Base-by-base conservation (phyloP, 2,329 filamentous ascomycete species). In the Ascosphaera apis region DNA sequence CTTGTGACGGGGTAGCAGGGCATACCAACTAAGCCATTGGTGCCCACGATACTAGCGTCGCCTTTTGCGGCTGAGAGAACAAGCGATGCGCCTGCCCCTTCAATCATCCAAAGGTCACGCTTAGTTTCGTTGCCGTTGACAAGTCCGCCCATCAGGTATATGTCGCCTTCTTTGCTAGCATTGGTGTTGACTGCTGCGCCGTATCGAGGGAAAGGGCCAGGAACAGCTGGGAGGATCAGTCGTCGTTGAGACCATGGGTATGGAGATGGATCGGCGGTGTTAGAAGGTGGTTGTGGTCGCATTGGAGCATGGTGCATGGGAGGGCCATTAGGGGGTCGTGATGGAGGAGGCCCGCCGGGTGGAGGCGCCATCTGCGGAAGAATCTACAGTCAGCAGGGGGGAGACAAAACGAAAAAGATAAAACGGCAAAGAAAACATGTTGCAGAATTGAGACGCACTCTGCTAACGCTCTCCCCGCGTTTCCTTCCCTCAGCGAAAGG, bases 81-180 rank as follows among this genome's bases (percentile, higher is more conserved):
- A 63, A 95, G 72, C 52, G 71, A 84, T 6, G 75, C 76, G 21
- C 61, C 63, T 36, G 77, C 83, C 41, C 83, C 81, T 55, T 98
- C 88, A 33, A 95, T 78, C 73, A 95, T 78, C 91, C 91, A 98
- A 33, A 98, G 58, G 58, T 98, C 88, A 34, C 88, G 88, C 53
- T 93, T 93, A 32, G 95, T 88, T 2, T 82, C 92, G 27, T 83
- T 80, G 45, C 86, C 86, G 50, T 91, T 86, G 48, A 98, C 86
- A 41, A 98, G 60, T 35, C 88, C 88, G 42, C 88, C 88, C 84
- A 98, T 95, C 50, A 98, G 67, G 50, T 95, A 98, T 39, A 98
- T 79, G 47, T 91, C 82, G 40, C 91, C 91, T 56, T 98, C 88
- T 57, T 95, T 95, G 28, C 84, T 93, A 16, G 84, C 79, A 12